Evolutionary conservation across 805 yeast genomes (phyloP).

Genomic region (Phaffomyces antillensis): DNA sequence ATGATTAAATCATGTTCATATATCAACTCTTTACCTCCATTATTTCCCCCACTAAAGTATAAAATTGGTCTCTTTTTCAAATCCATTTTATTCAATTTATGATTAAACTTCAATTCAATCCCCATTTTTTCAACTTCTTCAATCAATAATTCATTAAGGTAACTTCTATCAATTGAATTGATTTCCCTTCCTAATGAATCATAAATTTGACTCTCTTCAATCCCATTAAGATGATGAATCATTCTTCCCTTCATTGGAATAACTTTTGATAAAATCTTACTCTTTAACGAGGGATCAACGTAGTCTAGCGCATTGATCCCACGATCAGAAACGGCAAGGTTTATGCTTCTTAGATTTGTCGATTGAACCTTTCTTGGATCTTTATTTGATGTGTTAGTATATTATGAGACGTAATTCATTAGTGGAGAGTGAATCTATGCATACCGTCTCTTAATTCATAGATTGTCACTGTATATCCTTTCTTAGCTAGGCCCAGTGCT

Average conservation of each 20-base stretch:
- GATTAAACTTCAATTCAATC: conserved; percentile 45
- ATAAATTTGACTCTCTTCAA: conserved; percentile 61
- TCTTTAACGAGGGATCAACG: conserved; percentile 54
- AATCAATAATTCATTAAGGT: conserved; percentile 57
- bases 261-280: conserved; percentile 46
- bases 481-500: conserved; percentile 69
- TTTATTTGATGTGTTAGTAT: background rate
- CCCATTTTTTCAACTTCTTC: conserved; percentile 51
- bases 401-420: background rate
- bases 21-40: conserved; percentile 2
- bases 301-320: conserved; percentile 66
- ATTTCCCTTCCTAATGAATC: conserved; percentile 70
- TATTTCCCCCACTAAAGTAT: conserved; percentile 13
- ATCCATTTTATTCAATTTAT: conserved; percentile 44
- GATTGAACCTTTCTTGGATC: conserved; percentile 50
- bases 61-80: conserved; percentile 22
- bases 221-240: conserved; percentile 69
- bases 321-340: conserved; percentile 80
- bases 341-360: conserved; percentile 59
- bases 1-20: conserved; percentile 48
- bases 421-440: background rate
- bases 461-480: conserved; percentile 66
- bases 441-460: conserved; percentile 52
- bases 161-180: conserved; percentile 75
- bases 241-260: conserved; percentile 88